Base-by-base conservation (phyloP, 2,329 filamentous ascomycete species). In the Chrysoporthe puriensis region DNA sequence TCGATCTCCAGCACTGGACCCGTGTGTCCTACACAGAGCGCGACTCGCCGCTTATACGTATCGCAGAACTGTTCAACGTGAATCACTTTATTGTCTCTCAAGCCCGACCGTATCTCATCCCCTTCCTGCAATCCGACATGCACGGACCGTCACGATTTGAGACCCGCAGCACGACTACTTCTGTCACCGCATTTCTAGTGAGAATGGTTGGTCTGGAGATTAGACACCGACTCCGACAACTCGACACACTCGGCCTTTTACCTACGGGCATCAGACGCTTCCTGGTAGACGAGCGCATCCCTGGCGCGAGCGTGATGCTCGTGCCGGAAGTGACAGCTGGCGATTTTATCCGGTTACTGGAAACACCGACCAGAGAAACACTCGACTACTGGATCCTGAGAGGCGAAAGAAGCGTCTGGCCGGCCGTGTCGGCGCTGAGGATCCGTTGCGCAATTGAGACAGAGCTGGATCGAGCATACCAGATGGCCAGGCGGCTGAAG, bases 51-150 rank as follows among this genome's bases (percentile, higher is more conserved):
- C 84, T 96, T 1, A 85, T 88, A 64, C 87, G 92, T 50, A 89
- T 96, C 42, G 88, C 91, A 7, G 91, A 95, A 79, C 86, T 95
- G 13, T 96, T 96, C 84, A 96, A 96, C 76, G 92, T 96, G 64
- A 96, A 97, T 76, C 94, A 97, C 81, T 97, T 96, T 79, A 93
- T 98, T 71, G 89, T 98, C 72, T 96, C 92, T 71, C 95, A 97
- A 80, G 94, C 95, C 0, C 86, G 94, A 3, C 95, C 95, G 0
- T 97, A 97, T 77, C 84, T 97, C 18, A 90, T 95, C 40, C 94
- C 94, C 0, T 96, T 97, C 73, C 83, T 96, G 5, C 89, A 91
- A 70, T 91, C 90, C 58, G 92, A 95, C 72, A 88, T 94, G 81
- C 91, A 94, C 77, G 90, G 91, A 4, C 90, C 92, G 0, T 87